Percentiles rank a stretch among this genome's conserved stretches.
Conservation (phyloP, 1,139 yeast genomes). For the Candida labiduridarum region DNA sequence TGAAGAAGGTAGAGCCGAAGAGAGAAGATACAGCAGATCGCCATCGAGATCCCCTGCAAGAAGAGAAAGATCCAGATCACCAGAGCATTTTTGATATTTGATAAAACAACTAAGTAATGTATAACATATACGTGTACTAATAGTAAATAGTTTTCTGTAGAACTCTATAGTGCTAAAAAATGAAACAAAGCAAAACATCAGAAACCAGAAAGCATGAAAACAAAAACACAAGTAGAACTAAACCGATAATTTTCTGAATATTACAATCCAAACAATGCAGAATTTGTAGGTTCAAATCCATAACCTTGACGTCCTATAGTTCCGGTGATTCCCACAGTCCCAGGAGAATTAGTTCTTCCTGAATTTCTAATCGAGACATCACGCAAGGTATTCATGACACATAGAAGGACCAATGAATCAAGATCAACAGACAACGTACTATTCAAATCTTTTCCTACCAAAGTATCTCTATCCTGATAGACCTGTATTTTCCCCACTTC, state of each 20-base stretch:
- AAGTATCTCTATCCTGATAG: constrained; percentile 30
- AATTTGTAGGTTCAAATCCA: not conserved
- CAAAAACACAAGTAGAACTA: not conserved
- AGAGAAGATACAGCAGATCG: constrained; percentile 38
- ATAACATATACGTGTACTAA: not conserved
- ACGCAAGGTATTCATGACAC: constrained; percentile 35
- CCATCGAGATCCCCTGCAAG: constrained; percentile 46
- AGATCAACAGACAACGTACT: constrained; percentile 37
- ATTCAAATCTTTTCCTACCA: constrained; percentile 16
- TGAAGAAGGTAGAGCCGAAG: constrained; percentile 20
- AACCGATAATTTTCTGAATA: not conserved
- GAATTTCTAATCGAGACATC: constrained; percentile 34
- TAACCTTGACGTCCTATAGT: not conserved
- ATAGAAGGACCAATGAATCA: constrained; percentile 35
- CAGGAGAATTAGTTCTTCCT: constrained; percentile 14
- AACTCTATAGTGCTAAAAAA: not conserved
- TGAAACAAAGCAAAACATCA: not conserved
- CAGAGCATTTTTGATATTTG: constrained; percentile 21
- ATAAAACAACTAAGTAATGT: not conserved
- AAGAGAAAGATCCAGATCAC: constrained; percentile 46
- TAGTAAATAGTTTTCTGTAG: constrained; percentile 1
- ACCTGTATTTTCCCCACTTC: constrained; percentile 39
- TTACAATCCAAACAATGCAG: constrained; percentile 1
- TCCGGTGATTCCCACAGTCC: not conserved
- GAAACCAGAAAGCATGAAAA: not conserved